Evolutionary conservation across 2,329 filamentous ascomycete genomes (phyloP).

Genomic region (Sarocladiaceae sp.): DNA sequence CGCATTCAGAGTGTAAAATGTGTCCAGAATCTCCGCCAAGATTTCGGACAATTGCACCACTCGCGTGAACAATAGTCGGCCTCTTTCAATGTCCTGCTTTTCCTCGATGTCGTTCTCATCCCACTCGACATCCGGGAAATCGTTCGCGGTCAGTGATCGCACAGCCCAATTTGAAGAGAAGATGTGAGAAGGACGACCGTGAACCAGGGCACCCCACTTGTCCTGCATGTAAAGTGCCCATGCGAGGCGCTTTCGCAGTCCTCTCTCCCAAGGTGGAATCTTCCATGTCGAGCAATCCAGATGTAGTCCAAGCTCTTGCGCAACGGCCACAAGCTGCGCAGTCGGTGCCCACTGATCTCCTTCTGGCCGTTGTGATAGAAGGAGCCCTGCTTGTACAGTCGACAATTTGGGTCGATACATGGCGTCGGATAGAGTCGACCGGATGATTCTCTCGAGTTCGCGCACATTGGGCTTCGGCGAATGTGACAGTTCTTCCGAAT

Average conservation of each 20-base stretch:
- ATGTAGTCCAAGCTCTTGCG: constrained; percentile 83
- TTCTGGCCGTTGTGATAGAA: constrained; percentile 71
- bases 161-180: constrained; percentile 73
- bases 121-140: constrained; percentile 70
- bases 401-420: constrained; percentile 80
- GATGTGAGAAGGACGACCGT: constrained; percentile 78
- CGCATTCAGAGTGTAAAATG: constrained; percentile 77
- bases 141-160: constrained; percentile 55
- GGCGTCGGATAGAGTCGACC: constrained; percentile 68
- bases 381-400: constrained; percentile 71
- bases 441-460: constrained; percentile 69
- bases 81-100: constrained; percentile 61
- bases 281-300: constrained; percentile 85
- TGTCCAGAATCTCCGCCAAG: constrained; percentile 75
- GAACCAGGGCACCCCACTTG: constrained; percentile 81
- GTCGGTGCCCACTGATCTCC: constrained; percentile 81
- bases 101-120: constrained; percentile 59
- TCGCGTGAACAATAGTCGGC: constrained; percentile 67
- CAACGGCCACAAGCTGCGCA: constrained; percentile 80
- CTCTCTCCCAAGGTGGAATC: constrained; percentile 83
- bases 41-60: constrained; percentile 74
- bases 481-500: constrained; percentile 61
- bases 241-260: constrained; percentile 76
- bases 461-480: constrained; percentile 67
- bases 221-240: constrained; percentile 96